Conservation (phyloP, 768 basidiomycete genomes). For the Mycena polygramma region DNA sequence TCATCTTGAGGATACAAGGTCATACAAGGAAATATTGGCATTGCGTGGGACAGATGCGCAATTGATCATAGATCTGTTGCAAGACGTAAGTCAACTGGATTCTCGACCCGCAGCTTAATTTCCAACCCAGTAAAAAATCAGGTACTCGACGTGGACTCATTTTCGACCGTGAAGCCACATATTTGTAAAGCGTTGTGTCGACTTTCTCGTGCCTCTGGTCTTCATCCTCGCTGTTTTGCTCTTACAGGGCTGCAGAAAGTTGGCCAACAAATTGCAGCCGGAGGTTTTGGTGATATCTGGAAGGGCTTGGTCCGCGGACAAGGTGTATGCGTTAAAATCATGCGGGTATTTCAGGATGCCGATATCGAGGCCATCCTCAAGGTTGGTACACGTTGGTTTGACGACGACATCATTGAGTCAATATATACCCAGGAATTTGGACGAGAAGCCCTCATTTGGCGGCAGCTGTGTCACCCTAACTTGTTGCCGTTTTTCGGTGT, state of each 20-base stretch:
- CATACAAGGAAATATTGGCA: slow-evolving; percentile 14
- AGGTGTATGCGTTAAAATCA: slow-evolving; percentile 32
- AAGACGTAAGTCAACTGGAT: slow-evolving; percentile 9
- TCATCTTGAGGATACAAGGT: background rate
- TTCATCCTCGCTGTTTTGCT: slow-evolving; percentile 26
- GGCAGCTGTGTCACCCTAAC: slow-evolving; percentile 39
- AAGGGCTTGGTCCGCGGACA: slow-evolving; percentile 28
- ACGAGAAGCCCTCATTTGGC: slow-evolving; percentile 40
- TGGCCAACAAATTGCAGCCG: slow-evolving; percentile 31
- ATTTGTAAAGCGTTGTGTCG: slow-evolving; percentile 24
- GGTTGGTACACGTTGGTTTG: background rate
- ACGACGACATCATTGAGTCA: background rate
- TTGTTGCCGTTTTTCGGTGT: slow-evolving; percentile 41
- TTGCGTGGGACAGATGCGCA: slow-evolving; percentile 9
- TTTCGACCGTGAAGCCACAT: background rate
- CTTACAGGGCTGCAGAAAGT: slow-evolving; percentile 16
- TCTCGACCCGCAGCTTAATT: background rate
- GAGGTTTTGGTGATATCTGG: slow-evolving; percentile 32
- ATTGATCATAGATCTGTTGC: slow-evolving; percentile 23
- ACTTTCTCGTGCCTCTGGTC: slow-evolving; percentile 26
- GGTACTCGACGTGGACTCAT: slow-evolving; percentile 19
- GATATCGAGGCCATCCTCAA: slow-evolving; percentile 24
- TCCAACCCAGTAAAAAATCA: background rate
- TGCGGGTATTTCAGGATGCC: slow-evolving; percentile 19
- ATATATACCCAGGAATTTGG: slow-evolving; percentile 12